These are phyloP conservation scores for Salmacisia buchloeana DNA, from an alignment of 1,284 basidiomycete species.

Conservation along the genomic window DNA sequence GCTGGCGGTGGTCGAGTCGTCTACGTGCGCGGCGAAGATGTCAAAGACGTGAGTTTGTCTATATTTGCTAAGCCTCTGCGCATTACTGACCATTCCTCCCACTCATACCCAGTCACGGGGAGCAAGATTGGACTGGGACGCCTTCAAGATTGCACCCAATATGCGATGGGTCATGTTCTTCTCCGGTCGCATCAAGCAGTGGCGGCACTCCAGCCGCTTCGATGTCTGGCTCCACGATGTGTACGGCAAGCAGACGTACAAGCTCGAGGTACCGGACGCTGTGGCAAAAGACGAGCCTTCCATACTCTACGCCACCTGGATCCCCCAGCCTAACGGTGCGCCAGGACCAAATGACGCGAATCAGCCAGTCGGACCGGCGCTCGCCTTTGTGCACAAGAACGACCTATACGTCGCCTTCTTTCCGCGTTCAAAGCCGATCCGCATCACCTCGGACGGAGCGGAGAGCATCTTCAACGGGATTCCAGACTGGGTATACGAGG, in stretches of 20 bases:
- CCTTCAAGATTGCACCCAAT: conserved; percentile 33
- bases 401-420: conserved; percentile 29
- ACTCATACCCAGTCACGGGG: conserved; percentile 11
- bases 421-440: conserved; percentile 57
- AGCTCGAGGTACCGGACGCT: conserved; percentile 48
- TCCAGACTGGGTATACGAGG: conserved; percentile 66
- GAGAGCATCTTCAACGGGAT: conserved; percentile 84
- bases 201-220: conserved; percentile 79
- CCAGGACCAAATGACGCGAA: background rate
- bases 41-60: conserved; percentile 16
- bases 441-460: conserved; percentile 75
- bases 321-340: conserved; percentile 8
- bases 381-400: conserved; percentile 35
- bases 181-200: conserved; percentile 60
- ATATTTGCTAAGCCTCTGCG: background rate
- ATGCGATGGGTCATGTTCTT: conserved; percentile 34
- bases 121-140: conserved; percentile 24
- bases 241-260: conserved; percentile 62
- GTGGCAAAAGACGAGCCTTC: conserved; percentile 24
- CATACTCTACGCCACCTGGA: conserved; percentile 1
- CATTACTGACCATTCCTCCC: background rate
- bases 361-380: conserved; percentile 5
- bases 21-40: conserved; percentile 30
- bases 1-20: conserved; percentile 29
- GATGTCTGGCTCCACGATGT: conserved; percentile 80